Conservation (phyloP, 345 rosid genomes). For the Carallia brachiata region DNA sequence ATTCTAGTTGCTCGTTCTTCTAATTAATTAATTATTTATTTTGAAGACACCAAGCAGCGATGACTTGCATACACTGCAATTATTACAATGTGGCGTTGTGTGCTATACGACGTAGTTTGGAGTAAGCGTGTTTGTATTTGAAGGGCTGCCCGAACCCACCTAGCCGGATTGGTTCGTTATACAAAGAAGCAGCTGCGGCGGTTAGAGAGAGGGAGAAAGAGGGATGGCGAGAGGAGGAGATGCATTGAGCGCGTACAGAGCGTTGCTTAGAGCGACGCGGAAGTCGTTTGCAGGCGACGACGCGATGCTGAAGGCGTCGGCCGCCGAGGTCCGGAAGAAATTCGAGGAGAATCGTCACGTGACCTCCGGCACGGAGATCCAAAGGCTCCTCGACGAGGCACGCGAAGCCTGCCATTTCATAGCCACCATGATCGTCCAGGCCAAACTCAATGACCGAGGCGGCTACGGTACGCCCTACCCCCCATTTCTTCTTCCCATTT, state of each 20-base stretch:
- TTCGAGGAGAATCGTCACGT: conserved; percentile 80
- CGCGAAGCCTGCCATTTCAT: conserved; percentile 77
- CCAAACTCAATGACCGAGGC: conserved; percentile 83
- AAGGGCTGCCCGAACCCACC: too few species aligned
- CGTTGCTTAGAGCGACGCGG: conserved; percentile 63
- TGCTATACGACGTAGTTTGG: too few species aligned
- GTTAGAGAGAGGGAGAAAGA: too few species aligned
- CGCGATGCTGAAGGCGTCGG: conserved; percentile 69
- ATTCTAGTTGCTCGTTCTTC: too few species aligned
- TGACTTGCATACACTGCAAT: too few species aligned
- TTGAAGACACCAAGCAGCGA: too few species aligned
- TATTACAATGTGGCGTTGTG: too few species aligned
- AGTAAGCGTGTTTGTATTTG: too few species aligned
- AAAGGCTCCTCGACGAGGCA: conserved; percentile 75
- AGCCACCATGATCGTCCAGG: conserved; percentile 91
- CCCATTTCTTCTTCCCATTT: not conserved
- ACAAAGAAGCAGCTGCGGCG: too few species aligned
- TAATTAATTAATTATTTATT: too few species aligned
- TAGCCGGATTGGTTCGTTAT: too few species aligned
- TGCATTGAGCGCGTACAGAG: conserved; percentile 51
- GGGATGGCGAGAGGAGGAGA: conserved; percentile 18
- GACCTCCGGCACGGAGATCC: conserved; percentile 55
- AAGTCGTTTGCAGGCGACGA: conserved; percentile 77
- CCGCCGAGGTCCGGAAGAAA: conserved; percentile 65
- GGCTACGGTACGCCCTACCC: conserved; percentile 53